Base-by-base conservation (phyloP, 176 grass and related monocot genomes). In the Cocos nucifera region DNA sequence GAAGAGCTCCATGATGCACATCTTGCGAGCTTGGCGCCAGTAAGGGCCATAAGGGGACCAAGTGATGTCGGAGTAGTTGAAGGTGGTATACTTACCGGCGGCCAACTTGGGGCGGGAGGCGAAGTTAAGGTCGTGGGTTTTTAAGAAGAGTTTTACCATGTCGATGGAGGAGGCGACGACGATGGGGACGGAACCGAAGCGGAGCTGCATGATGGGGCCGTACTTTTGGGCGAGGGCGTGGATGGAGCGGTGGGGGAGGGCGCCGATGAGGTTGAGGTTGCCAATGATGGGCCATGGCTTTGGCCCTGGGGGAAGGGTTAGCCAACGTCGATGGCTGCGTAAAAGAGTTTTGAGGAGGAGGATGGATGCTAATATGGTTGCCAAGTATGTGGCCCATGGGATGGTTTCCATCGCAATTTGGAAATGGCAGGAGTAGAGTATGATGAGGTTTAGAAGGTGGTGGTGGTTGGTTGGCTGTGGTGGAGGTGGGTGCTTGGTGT, bases 1-100 rank as follows among this genome's bases (percentile, higher is more conserved):
- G 67, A 95, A 89, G 63, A 95, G 83, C 77, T 95, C 90, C 49
- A 84, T 69, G 63, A 95, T 44, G 77, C 90, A 95, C 71, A 95
- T 81, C 77, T 79, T 89, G 22, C 85, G 82, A 17, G 77, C 86
- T 51, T 89, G 77, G 4, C 86, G 77, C 86, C 83, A 89, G 57
- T 95, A 95, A 0, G 80, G 54, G 22, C 76, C 90, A 56, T 95
- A 95, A n/a, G 80, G 77, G 2, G 90, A 81, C 86, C 86, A 95
- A 4, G 69, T 79, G 59, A 95, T 95, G 77, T 89, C 80, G 15
- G 70, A 50, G 80, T 77, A 89, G 77, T 89, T 84, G 81, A 84
- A 95, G 63, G 74, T 84, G 22, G 80, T 84, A 83, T 86, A 77
- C 80, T 71, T 86, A 30, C 86, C 90, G 22, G 83, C 77, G 14